Conservation (phyloP, 495 filamentous ascomycete genomes). For the Entonaema liquescens region DNA sequence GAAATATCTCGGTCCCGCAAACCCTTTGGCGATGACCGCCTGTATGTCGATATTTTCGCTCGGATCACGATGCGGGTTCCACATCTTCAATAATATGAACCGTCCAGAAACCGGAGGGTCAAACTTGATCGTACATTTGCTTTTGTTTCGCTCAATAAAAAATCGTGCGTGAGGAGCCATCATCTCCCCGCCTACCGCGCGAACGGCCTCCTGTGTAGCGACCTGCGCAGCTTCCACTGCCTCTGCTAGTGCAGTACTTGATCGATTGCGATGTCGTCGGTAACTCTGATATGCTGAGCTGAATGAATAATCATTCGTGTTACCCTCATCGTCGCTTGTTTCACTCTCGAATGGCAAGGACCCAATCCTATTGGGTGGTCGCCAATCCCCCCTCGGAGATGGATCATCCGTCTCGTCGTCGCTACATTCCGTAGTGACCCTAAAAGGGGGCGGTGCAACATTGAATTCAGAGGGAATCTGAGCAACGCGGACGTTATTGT, state of each 20-base stretch:
- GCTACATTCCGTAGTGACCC: constrained; percentile 62
- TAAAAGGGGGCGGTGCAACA: constrained; percentile 50
- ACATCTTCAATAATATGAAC: constrained; percentile 85
- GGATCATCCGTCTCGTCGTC: constrained; percentile 60
- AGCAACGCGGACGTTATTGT: constrained; percentile 57
- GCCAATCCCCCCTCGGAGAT: constrained; percentile 30
- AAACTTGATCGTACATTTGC: constrained; percentile 86
- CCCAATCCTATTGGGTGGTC: constrained; percentile 57
- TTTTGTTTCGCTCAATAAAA: constrained; percentile 80
- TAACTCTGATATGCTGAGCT: constrained; percentile 26
- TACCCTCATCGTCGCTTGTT: constrained; percentile 54
- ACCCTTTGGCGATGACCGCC: constrained; percentile 80
- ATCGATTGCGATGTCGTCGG: constrained; percentile 42
- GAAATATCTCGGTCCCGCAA: constrained; percentile 82
- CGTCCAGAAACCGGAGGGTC: constrained; percentile 85
- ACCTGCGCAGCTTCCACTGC: constrained; percentile 61
- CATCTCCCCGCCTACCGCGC: constrained; percentile 61
- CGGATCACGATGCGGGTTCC: constrained; percentile 70
- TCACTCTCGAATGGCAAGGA: constrained; percentile 60
- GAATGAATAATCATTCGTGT: constrained; percentile 41
- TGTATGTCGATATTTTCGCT: constrained; percentile 84
- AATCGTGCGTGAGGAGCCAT: constrained; percentile 79
- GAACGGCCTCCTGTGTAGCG: constrained; percentile 64
- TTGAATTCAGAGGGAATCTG: constrained; percentile 64
- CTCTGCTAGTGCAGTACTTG: constrained; percentile 57